Conservation (phyloP, 2,329 filamentous ascomycete species). For the Scleromitrula shiraiana region DNA sequence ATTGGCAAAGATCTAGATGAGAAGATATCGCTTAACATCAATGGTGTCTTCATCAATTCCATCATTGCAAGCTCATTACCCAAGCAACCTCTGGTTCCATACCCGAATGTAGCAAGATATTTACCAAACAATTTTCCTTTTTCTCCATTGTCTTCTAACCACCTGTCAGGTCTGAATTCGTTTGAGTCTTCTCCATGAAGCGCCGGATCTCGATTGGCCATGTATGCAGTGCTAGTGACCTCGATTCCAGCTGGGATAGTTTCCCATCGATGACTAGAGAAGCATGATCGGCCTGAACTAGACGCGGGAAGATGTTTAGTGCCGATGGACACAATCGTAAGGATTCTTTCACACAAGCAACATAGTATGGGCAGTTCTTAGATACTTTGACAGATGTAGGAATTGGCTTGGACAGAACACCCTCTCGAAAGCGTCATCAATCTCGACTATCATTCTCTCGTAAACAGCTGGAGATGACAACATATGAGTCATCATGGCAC, state of each 20-base stretch:
- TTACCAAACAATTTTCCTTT: slow-evolving; percentile 4
- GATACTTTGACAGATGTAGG: background rate
- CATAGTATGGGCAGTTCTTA: slow-evolving; percentile 4
- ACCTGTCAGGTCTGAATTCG: slow-evolving; percentile 5
- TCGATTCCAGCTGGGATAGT: slow-evolving; percentile 2
- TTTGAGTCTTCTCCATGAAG: slow-evolving; percentile 6
- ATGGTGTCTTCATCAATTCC: slow-evolving; percentile 6
- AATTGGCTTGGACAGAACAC: background rate
- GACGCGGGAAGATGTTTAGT: slow-evolving; percentile 4
- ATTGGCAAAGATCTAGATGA: background rate
- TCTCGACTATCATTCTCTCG: background rate
- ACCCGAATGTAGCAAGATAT: slow-evolving; percentile 8
- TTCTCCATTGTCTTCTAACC: slow-evolving; percentile 5
- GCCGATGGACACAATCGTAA: slow-evolving; percentile 1
- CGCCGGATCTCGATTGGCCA: slow-evolving; percentile 4
- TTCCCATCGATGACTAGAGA: slow-evolving; percentile 4
- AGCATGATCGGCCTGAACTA: slow-evolving; percentile 1
- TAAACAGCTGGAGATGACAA: background rate
- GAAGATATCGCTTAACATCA: background rate
- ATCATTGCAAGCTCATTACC: slow-evolving; percentile 6
- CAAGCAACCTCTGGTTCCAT: slow-evolving; percentile 5
- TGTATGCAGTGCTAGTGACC: slow-evolving; percentile 4
- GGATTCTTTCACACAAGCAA: slow-evolving; percentile 9
- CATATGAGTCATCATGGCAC: slow-evolving; percentile 4
- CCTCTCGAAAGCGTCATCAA: slow-evolving; percentile 1